A percentile compares a stretch with the other conserved stretches of the same genome.
These are phyloP conservation scores for Lippia alba DNA, from an alignment of 305 asterid species.

Conservation along the genomic window DNA sequence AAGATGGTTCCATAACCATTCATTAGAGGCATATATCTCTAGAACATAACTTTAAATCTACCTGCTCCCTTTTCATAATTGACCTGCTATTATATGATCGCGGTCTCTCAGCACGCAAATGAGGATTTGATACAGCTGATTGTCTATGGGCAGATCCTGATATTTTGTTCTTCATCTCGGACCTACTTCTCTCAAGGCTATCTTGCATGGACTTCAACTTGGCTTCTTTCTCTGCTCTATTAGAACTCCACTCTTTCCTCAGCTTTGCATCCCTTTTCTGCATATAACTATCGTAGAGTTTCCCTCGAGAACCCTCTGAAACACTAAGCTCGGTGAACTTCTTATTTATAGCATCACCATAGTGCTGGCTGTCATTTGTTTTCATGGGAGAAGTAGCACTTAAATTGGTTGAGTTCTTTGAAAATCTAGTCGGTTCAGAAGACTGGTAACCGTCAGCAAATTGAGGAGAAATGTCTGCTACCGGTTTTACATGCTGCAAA, in stretches of 20 bases:
- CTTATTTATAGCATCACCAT: conserved; percentile 41
- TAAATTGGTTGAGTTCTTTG: conserved; percentile 41
- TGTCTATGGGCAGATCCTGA: conserved; percentile 53
- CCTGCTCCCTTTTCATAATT: conserved; percentile 62
- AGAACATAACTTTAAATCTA: conserved; percentile 50
- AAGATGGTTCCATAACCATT: conserved; percentile 32
- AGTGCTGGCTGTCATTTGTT: conserved; percentile 41
- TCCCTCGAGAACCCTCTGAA: conserved; percentile 64
- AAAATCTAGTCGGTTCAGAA: conserved; percentile 44
- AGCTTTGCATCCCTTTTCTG: conserved; percentile 75
- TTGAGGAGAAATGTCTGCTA: conserved; percentile 48
- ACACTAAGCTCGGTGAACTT: conserved; percentile 51
- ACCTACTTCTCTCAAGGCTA: conserved; percentile 64
- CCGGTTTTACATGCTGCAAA: conserved; percentile 44
- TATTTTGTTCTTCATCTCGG: conserved; percentile 66
- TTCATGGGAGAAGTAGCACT: conserved; percentile 35
- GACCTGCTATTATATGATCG: conserved; percentile 59
- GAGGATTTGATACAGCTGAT: conserved; percentile 45
- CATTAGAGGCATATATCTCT: conserved; percentile 37
- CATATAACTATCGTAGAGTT: conserved; percentile 60
- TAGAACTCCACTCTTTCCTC: conserved; percentile 69
- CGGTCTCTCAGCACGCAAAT: conserved; percentile 67
- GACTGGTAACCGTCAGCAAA: conserved; percentile 40
- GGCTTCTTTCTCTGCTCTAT: conserved; percentile 71
- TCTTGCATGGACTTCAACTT: conserved; percentile 71